These are phyloP conservation scores for Medicago truncatula DNA, from an alignment of 306 rosid genomes.

Conservation along the genomic window DNA sequence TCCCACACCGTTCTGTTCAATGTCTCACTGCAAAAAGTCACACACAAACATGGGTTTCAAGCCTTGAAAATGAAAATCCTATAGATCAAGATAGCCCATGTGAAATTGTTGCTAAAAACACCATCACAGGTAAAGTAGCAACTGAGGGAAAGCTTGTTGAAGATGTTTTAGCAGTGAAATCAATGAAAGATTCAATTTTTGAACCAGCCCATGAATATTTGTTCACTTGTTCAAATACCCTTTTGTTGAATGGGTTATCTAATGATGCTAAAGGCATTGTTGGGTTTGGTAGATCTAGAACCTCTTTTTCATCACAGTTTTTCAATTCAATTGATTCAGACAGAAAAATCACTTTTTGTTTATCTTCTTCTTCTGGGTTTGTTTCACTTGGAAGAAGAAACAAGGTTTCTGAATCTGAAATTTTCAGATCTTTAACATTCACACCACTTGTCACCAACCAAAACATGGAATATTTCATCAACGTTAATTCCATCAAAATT, in stretches of 20 bases:
- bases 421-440: conserved; percentile 59
- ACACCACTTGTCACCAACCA: conserved; percentile 61
- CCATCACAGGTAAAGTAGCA: conserved; percentile 37
- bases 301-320: conserved; percentile 67
- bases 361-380: conserved; percentile 69
- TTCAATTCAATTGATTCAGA: conserved; percentile 44
- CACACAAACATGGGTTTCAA: conserved; percentile 38
- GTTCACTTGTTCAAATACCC: conserved; percentile 55
- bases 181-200: conserved; percentile 30
- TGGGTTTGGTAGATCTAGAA: conserved; percentile 65
- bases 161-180: conserved; percentile 46
- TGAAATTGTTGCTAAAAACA: conserved; percentile 45
- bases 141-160: conserved; percentile 51
- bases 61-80: background rate
- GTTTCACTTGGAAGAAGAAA: conserved; percentile 42
- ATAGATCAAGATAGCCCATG: conserved; percentile 44
- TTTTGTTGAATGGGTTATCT: conserved; percentile 61
- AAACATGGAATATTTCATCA: conserved; percentile 56
- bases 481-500: conserved; percentile 62
- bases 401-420: conserved; percentile 26
- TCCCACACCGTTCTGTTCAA: conserved; percentile 59
- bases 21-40: conserved; percentile 59
- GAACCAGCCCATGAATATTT: conserved; percentile 10
- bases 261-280: conserved; percentile 59
- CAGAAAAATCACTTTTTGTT: conserved; percentile 59